These are phyloP conservation scores for Lobosporangium transversale DNA, from an alignment of 192 early-diverging fungal genomes.

Conservation along the genomic window DNA sequence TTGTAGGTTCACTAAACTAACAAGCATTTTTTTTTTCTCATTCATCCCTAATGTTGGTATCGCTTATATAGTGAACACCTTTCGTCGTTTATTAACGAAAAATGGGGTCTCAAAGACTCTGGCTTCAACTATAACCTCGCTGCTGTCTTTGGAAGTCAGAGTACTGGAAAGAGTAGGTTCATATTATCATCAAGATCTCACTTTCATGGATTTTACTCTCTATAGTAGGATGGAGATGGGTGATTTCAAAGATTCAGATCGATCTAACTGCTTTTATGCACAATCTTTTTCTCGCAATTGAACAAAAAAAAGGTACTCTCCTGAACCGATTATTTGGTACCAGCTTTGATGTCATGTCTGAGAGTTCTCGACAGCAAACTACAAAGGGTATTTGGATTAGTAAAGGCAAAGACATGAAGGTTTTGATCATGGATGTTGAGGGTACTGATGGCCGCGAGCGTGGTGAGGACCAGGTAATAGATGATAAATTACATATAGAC, in stretches of 20 bases:
- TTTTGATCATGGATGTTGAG: slow-evolving; percentile 96
- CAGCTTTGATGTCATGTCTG: slow-evolving; percentile 96
- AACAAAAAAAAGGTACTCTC: slow-evolving; percentile 91
- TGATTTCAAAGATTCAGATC: too few relatives aligned
- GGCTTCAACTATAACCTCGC: slow-evolving; percentile 98
- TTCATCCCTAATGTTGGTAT: too few relatives aligned
- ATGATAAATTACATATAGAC: too few relatives aligned
- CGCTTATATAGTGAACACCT: slow-evolving; percentile 68
- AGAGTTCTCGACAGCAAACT: slow-evolving; percentile 84
- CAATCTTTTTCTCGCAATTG: too few relatives aligned
- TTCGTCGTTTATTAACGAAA: slow-evolving; percentile 79
- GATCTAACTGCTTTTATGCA: too few relatives aligned
- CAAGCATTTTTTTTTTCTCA: too few relatives aligned
- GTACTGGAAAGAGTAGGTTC: slow-evolving; percentile 91
- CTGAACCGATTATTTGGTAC: slow-evolving; percentile 97
- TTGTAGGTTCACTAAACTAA: too few relatives aligned
- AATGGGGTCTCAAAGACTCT: slow-evolving; percentile 80
- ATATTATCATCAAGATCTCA: slow-evolving; percentile 13
- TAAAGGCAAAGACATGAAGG: slow-evolving; percentile 79
- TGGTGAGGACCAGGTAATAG: slow-evolving; percentile 87
- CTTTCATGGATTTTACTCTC: too few relatives aligned
- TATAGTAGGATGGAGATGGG: too few relatives aligned
- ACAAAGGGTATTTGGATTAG: slow-evolving; percentile 99
- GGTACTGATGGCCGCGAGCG: slow-evolving; percentile 98
- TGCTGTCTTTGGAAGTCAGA: slow-evolving; percentile 99